phyloP scores from a whole-genome alignment of 176 grass and related monocot genomes.

The Metroxylon sagu region DNA sequence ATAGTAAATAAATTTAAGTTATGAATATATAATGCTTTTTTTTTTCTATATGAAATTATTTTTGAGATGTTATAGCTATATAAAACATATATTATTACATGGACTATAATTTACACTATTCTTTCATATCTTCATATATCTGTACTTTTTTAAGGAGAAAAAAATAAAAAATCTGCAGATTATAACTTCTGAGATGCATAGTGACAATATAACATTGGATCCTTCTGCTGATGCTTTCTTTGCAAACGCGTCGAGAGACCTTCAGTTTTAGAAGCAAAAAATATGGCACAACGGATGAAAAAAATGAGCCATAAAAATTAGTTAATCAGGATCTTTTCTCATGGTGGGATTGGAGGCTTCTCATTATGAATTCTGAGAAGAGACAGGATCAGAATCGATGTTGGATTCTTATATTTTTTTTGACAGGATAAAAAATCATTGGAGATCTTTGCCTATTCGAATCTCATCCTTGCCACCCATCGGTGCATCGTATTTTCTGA shows the following conservation, averaged over 20 bases:
- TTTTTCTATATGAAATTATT: no score
- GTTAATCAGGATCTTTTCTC: no score
- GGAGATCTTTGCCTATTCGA: no score
- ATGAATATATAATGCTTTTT: no score
- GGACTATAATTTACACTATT: background rate
- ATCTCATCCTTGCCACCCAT: no score
- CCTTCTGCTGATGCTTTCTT: slow-evolving; percentile 69
- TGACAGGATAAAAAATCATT: no score
- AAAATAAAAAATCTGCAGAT: slow-evolving; percentile 83
- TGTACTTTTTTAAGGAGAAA: slow-evolving; percentile 98
- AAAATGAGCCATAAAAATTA: slow-evolving; percentile 70
- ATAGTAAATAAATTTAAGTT: no score
- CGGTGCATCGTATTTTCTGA: no score
- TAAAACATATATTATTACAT: no score
- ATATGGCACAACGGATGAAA: slow-evolving; percentile 60
- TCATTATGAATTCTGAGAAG: background rate
- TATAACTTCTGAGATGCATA: slow-evolving; percentile 78
- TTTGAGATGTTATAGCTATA: no score
- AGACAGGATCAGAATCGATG: background rate
- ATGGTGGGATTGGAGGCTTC: background rate
- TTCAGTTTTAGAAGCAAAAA: slow-evolving; percentile 94
- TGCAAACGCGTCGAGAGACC: slow-evolving; percentile 70
- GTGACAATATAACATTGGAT: slow-evolving; percentile 44
- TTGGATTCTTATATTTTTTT: no score
- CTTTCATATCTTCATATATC: slow-evolving; percentile 43